Conservation (phyloP, 208 protist genomes). For the Acanthamoeba royreba region DNA sequence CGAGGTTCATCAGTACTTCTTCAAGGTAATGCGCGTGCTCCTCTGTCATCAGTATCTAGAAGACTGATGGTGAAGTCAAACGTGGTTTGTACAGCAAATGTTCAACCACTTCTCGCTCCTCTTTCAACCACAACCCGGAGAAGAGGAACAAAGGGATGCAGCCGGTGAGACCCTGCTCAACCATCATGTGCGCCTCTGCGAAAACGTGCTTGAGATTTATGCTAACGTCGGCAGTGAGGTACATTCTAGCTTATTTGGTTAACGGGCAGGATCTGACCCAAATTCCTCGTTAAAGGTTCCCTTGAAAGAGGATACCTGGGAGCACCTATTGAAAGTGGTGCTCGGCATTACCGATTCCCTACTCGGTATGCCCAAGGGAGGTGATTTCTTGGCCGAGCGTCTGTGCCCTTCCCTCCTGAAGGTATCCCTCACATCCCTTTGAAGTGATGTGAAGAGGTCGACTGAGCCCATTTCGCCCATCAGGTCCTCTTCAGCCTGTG, state of each 20-base stretch:
- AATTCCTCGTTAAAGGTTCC: too few species aligned
- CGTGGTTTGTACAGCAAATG: conserved; percentile 37
- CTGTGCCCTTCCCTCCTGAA: conserved; percentile 15
- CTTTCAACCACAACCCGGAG: conserved; percentile 5
- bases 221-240: not conserved
- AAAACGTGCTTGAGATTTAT: not conserved
- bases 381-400: not conserved
- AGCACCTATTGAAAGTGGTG: conserved; percentile 18
- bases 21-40: not conserved
- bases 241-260: too few species aligned
- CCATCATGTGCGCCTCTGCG: conserved; percentile 5
- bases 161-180: not conserved
- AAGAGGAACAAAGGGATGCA: not conserved
- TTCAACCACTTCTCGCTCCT: conserved; percentile 33
- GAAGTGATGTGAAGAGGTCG: not conserved
- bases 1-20: conserved; percentile 21
- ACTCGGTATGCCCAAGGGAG: not conserved
- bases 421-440: not conserved
- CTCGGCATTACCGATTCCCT: conserved; percentile 9
- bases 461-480: not conserved
- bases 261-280: too few species aligned
- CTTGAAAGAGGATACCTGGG: conserved; percentile 20
- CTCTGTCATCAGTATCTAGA: too few species aligned
- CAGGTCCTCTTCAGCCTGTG: conserved; percentile 20
- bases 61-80: too few species aligned